Base-by-base conservation (phyloP, 768 basidiomycete species). In the Rhodosporidiobolus sp. region DNA sequence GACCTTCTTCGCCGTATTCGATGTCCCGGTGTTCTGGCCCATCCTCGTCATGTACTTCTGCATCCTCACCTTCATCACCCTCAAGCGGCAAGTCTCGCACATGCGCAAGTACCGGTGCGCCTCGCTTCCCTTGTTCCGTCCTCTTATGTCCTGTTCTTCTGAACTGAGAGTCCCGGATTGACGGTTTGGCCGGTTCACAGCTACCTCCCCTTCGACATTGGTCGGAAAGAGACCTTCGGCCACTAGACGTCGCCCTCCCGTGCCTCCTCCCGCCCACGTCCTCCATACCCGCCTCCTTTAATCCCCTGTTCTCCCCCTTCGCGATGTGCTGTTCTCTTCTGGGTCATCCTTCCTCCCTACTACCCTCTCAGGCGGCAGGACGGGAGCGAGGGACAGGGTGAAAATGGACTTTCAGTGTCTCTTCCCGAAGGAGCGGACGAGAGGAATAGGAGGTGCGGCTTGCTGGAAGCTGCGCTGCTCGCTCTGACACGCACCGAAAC, bases 81-180 rank as follows among this genome's bases (percentile, higher is more conserved):
- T 99, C 92, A 87, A 94, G 73, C 84, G 93, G 73, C 78, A 97
- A 82, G 94, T 97, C 78, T 94, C 92, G 78, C 95, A 99, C 82
- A 98, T 98, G 95, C 90, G 96, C 84, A 96, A 96, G 82, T 98
- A 97, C 85, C 92, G 92, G 81, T 97, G 94, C 82, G 84, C 94
- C 50, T 35, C 34, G 26, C 32, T 35, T 52, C 57, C 17, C 10
- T 20, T 12, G 5, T 6, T 8, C 28, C n/a, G 28, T 6, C 32
- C 28, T 16, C 54, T 8, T 20, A 1, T 11, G 20, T n/a, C 19
- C 22, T 54, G 0, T 46, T 16, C 20, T 12, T 26, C 26, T 10
- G 55, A 60, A 14, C 35, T 0, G 14, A 32, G 22, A 3, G 26
- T 12, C 17, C 0, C n/a, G 19, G n/a, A n/a, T n/a, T n/a, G n/a